Evolutionary conservation across 768 basidiomycete species (phyloP).

Genomic region (Phanerochaete carnosa): DNA sequence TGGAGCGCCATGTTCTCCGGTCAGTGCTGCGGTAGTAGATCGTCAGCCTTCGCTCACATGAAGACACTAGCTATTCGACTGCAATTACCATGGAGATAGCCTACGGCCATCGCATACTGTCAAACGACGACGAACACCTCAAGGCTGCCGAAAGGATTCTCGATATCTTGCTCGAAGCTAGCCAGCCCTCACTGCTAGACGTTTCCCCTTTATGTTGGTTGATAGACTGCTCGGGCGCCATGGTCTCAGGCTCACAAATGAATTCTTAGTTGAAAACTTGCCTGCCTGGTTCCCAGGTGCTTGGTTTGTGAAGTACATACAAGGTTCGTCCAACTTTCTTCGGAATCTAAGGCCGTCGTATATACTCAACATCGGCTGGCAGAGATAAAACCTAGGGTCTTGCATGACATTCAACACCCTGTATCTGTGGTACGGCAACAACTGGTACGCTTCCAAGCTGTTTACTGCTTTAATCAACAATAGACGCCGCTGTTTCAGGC

Average conservation of each 20-base stretch:
- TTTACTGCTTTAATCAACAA: background rate
- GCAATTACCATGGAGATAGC: constrained; percentile 28
- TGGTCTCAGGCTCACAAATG: too few relatives aligned
- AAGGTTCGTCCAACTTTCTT: background rate
- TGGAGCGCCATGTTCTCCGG: constrained; percentile 10
- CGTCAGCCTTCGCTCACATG: background rate
- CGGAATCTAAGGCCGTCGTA: background rate
- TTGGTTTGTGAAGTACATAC: constrained; percentile 5
- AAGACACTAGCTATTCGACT: constrained; percentile 15
- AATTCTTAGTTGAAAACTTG: background rate
- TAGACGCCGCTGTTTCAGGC: background rate
- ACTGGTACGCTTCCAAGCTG: background rate
- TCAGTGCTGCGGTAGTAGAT: background rate
- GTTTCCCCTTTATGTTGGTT: background rate
- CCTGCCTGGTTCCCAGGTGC: constrained; percentile 14
- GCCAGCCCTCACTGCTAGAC: background rate
- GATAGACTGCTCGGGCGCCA: background rate
- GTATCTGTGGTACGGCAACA: background rate
- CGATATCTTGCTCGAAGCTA: background rate
- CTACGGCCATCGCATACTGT: constrained; percentile 30
- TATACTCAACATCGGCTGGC: background rate
- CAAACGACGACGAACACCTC: constrained; percentile 28
- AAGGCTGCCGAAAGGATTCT: constrained; percentile 19
- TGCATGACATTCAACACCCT: constrained; percentile 1
- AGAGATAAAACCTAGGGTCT: background rate